Base-by-base conservation (phyloP, 345 rosid species). In the Eucalyptus erythrocorys region DNA sequence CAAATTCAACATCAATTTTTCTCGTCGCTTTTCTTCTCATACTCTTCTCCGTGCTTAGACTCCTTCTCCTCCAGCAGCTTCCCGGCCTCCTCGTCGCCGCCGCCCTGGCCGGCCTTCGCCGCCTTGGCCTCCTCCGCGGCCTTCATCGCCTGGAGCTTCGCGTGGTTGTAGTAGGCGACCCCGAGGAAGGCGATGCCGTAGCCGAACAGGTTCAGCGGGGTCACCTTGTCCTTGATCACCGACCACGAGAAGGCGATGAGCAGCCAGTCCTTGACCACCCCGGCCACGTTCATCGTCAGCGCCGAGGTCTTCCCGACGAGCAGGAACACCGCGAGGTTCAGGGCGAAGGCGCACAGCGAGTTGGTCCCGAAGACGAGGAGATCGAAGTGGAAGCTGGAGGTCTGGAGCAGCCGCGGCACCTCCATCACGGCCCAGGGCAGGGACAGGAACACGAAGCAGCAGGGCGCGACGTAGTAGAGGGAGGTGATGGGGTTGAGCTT, bases 401-500 rank as follows among this genome's bases (percentile, higher is more conserved):
- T 88, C 66, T 89, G 92, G 85, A 93, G 92, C 91, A 91, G 93
- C 6, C 22, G 89, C 45, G 94, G 93, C 19, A 93, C 91, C 42
- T 93, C 91, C 85, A 87, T 92, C 86, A 93, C 94, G 2, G 94
- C 94, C 80, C 92, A 91, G 5, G 94, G 94, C 3, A 92, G 89
- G 90, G 94, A 91, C 37, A 91, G 90, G 89, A 92, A 92, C 40
- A 53, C 92, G 85, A 92, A 90, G 86, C 93, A 92, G n/a, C 93
- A 92, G 27, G 93, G 93, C 3, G 93, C 93, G n/a, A 92, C 92
- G 49, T 91, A 92, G 87, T 92, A 92, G 55, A 92, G 92, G 42
- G 92, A 89, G 80, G 93, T 92, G 47, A 91, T 92, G 34, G 93
- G 93, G 86, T 92, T 92, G 80, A 92, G 86, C 3, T 89, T 91